phyloP scores from a whole-genome alignment of 73 alveolate genomes.

The Paramecium caudatum region DNA sequence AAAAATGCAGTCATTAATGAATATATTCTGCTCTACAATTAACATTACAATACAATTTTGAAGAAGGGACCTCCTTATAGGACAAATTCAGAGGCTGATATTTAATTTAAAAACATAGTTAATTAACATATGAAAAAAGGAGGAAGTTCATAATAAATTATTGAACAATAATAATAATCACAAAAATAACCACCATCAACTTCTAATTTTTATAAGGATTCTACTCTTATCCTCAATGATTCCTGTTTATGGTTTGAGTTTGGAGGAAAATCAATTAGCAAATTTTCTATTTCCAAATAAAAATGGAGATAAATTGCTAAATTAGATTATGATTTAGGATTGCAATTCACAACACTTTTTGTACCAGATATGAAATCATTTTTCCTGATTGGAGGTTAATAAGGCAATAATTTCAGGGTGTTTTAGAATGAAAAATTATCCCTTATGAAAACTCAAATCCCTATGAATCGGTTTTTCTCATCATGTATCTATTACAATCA shows the following conservation, averaged over 20 bases:
- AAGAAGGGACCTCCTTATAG: conserved; percentile 60
- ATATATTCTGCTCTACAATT: conserved; percentile 57
- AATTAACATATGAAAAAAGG: conserved; percentile 65
- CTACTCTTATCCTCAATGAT: conserved; percentile 74
- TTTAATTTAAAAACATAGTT: conserved; percentile 60
- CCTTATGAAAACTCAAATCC: conserved; percentile 84
- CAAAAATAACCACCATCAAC: background rate
- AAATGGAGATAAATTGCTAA: conserved; percentile 95
- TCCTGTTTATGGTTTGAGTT: conserved; percentile 93
- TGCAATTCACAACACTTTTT: conserved; percentile 89
- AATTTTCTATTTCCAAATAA: conserved; percentile 85
- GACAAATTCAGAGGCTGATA: conserved; percentile 63
- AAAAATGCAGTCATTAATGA: conserved; percentile 65
- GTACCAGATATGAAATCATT: conserved; percentile 84
- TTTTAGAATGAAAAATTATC: conserved; percentile 84
- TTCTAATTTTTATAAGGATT: conserved; percentile 76
- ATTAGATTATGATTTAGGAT: conserved; percentile 90
- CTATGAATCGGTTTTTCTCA: conserved; percentile 90
- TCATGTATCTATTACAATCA: conserved; percentile 84
- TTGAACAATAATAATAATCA: background rate
- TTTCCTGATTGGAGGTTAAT: conserved; percentile 92
- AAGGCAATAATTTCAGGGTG: conserved; percentile 85
- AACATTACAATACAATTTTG: conserved; percentile 43
- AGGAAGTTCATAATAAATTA: background rate
- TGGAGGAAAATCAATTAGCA: conserved; percentile 94